These are phyloP conservation scores for Zangia roseola DNA, from an alignment of 768 basidiomycete genomes.

Conservation along the genomic window DNA sequence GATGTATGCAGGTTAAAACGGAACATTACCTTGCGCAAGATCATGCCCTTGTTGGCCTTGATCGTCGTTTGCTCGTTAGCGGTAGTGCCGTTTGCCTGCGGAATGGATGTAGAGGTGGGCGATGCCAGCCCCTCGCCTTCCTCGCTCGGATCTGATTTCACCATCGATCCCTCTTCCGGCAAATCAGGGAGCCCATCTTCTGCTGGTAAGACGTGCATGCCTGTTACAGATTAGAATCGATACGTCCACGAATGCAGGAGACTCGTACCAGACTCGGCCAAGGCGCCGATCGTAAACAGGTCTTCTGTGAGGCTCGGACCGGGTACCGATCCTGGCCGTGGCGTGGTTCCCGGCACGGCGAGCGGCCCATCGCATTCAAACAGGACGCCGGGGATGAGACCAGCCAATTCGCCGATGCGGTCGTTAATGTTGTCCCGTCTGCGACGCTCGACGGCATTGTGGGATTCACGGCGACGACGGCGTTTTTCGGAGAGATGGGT, in stretches of 20 bases:
- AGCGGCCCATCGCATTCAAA: slow-evolving; percentile 52
- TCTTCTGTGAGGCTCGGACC: slow-evolving; percentile 19
- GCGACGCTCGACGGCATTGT: slow-evolving; percentile 90
- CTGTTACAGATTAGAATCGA: slow-evolving; percentile 3
- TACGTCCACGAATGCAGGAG: background rate
- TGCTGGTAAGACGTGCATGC: slow-evolving; percentile 23
- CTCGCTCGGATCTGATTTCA: slow-evolving; percentile 32
- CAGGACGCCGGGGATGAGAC: slow-evolving; percentile 84
- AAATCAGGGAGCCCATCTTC: slow-evolving; percentile 30
- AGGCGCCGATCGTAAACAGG: slow-evolving; percentile 17
- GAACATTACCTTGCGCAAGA: slow-evolving; percentile 64
- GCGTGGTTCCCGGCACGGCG: slow-evolving; percentile 13
- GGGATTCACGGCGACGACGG: slow-evolving; percentile 75
- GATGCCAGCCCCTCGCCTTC: slow-evolving; percentile 26
- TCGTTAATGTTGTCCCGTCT: slow-evolving; percentile 94
- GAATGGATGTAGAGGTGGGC: slow-evolving; percentile 18
- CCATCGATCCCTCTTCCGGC: slow-evolving; percentile 24
- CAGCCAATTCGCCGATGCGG: slow-evolving; percentile 87
- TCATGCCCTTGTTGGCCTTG: slow-evolving; percentile 96
- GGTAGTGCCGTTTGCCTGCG: slow-evolving; percentile 6
- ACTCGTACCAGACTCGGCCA: slow-evolving; percentile 21
- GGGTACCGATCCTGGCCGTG: slow-evolving; percentile 8
- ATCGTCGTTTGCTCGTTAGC: slow-evolving; percentile 45
- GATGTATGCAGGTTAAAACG: background rate
- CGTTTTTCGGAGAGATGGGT: slow-evolving; percentile 75